A percentile compares a stretch with the other conserved stretches of the same genome.
These are phyloP conservation scores for Yarrowia osloensis DNA, from an alignment of 805 yeast species.

Conservation along the genomic window DNA sequence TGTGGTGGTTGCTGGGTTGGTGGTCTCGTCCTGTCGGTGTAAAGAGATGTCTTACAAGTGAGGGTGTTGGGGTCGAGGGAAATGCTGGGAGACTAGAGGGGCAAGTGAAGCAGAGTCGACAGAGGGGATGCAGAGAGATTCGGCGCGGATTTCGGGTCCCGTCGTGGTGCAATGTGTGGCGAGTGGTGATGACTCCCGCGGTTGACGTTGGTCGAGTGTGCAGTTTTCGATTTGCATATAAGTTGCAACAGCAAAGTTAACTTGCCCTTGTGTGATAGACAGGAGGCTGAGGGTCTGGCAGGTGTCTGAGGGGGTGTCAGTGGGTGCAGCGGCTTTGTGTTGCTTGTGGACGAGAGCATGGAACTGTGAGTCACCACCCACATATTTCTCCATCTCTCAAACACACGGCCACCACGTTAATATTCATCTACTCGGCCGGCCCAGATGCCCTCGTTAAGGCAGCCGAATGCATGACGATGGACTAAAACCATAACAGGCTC, in stretches of 20 bases:
- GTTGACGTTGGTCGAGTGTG: slow-evolving; percentile 27
- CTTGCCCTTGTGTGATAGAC: slow-evolving; percentile 10
- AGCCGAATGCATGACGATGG: slow-evolving; percentile 20
- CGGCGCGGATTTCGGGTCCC: background rate
- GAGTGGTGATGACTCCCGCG: slow-evolving; percentile 8
- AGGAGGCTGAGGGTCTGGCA: slow-evolving; percentile 19
- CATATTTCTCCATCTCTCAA: no score
- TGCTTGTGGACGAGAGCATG: no score
- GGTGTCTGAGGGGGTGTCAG: background rate
- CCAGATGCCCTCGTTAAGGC: slow-evolving; percentile 21
- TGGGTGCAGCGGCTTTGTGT: no score
- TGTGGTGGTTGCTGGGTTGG: background rate
- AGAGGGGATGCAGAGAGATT: background rate
- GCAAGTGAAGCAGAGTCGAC: background rate
- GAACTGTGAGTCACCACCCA: no score
- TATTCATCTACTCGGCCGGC: background rate
- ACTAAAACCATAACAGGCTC: slow-evolving; percentile 20
- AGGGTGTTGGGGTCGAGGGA: background rate
- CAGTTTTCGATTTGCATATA: slow-evolving; percentile 25
- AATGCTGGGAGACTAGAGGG: background rate
- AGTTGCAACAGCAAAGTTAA: slow-evolving; percentile 28
- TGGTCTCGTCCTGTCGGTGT: background rate
- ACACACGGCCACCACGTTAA: no score
- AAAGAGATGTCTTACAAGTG: background rate
- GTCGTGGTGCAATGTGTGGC: background rate